Evolutionary conservation across 2,329 filamentous ascomycete genomes (phyloP).

Genomic region (Cladophialophora carrionii): DNA sequence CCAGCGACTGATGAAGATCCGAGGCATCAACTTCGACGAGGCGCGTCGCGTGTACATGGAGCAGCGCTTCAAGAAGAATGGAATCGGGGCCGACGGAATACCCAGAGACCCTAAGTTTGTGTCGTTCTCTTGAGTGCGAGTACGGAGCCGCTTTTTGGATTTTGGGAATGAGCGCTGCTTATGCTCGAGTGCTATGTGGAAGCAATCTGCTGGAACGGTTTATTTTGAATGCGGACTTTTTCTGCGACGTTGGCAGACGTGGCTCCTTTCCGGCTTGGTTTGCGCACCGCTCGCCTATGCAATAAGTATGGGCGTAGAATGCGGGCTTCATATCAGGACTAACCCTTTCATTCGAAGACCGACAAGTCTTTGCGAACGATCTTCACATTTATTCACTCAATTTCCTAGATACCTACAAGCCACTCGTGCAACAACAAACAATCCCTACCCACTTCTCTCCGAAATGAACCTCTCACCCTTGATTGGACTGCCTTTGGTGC

Average conservation of each 20-base stretch:
- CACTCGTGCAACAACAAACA: neutral
- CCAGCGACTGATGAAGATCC: constrained; percentile 85
- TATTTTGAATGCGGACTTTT: neutral
- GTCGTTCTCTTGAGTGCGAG: constrained; percentile 62
- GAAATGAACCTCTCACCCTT: neutral
- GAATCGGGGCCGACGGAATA: constrained; percentile 83
- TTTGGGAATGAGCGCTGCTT: neutral
- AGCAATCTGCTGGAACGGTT: neutral
- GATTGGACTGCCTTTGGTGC: neutral
- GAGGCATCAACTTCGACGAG: constrained; percentile 84
- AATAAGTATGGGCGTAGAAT: neutral
- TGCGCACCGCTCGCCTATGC: neutral
- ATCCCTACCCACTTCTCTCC: neutral
- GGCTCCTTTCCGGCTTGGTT: neutral
- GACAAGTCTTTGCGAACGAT: neutral
- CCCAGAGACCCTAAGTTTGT: constrained; percentile 95
- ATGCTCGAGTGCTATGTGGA: neutral
- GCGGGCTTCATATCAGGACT: neutral
- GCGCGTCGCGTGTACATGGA: constrained; percentile 85
- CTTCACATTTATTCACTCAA: neutral
- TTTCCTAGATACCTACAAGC: neutral
- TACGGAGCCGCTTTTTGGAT: too few relatives aligned
- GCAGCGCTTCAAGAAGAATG: constrained; percentile 80
- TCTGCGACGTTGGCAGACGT: neutral
- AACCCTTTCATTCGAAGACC: neutral